phyloP scores from a whole-genome alignment of 2,329 filamentous ascomycete genomes.

The Bipolaris gigantea region DNA sequence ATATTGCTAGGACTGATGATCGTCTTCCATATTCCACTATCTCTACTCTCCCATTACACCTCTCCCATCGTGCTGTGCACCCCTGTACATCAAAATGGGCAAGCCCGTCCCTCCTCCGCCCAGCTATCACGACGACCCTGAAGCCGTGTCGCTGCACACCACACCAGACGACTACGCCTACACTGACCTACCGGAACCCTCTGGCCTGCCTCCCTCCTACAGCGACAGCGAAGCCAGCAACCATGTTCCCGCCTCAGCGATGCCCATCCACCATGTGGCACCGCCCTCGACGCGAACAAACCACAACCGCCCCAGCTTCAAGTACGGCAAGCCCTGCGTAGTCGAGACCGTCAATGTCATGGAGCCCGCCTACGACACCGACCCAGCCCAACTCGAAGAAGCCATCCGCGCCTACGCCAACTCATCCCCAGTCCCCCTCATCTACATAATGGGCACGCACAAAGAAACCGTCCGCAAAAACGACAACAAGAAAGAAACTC shows the following conservation, averaged over 20 bases:
- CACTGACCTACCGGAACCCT: slow-evolving; percentile 41
- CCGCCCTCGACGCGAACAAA: slow-evolving; percentile 33
- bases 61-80: background rate
- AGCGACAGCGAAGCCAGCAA: slow-evolving; percentile 35
- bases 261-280: slow-evolving; percentile 31
- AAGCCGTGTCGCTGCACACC: slow-evolving; percentile 45
- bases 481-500: slow-evolving; percentile 43
- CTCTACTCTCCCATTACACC: background rate
- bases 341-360: slow-evolving; percentile 31
- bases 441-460: slow-evolving; percentile 46
- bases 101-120: slow-evolving; percentile 22
- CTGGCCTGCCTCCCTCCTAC: slow-evolving; percentile 42
- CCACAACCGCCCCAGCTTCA: slow-evolving; percentile 28
- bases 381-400: slow-evolving; percentile 38
- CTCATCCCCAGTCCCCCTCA: slow-evolving; percentile 36
- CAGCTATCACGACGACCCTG: slow-evolving; percentile 43
- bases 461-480: slow-evolving; percentile 36
- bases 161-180: slow-evolving; percentile 45
- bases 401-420: slow-evolving; percentile 31
- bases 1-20: slow-evolving; percentile 9
- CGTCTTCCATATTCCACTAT: slow-evolving; percentile 1
- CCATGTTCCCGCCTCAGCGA: slow-evolving; percentile 7
- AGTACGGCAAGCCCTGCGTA: slow-evolving; percentile 33
- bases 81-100: slow-evolving; percentile 31
- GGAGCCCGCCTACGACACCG: slow-evolving; percentile 37